phyloP scores from a whole-genome alignment of 129 eudicot species.

The Deinandra increscens region DNA sequence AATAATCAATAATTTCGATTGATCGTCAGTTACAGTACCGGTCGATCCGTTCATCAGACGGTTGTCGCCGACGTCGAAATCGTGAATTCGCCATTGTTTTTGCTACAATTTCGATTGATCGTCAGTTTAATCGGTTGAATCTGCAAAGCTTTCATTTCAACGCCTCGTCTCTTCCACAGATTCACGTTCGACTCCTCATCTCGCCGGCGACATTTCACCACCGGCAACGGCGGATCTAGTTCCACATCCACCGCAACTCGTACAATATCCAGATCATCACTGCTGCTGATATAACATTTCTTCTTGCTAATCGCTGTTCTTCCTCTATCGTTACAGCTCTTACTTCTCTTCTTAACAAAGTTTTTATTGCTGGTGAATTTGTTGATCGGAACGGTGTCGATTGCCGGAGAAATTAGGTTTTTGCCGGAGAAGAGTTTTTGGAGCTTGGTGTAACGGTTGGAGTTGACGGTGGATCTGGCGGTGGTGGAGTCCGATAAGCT shows the following conservation, averaged over 20 bases:
- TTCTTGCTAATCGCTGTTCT: conserved; percentile 3
- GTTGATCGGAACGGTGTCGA: conserved; percentile 14
- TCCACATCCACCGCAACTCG: conserved; percentile 38
- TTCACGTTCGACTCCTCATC: conserved; percentile 33
- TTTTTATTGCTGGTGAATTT: conserved; percentile 7
- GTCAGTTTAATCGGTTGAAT: conserved; percentile 47
- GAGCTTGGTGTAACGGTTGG: too few species aligned
- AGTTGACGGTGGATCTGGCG: conserved; percentile 19
- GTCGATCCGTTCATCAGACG: not conserved
- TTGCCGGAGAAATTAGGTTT: too few species aligned
- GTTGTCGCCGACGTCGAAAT: conserved; percentile 14
- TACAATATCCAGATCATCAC: conserved; percentile 19
- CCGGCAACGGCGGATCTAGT: conserved; percentile 90
- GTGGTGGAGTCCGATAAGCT: conserved; percentile 20
- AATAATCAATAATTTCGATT: conserved; percentile 13
- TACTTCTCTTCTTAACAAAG: conserved; percentile 27
- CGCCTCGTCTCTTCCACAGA: conserved; percentile 62
- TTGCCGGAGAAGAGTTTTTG: too few species aligned
- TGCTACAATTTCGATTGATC: conserved; percentile 5
- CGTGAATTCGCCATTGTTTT: not conserved
- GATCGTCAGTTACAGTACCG: not conserved
- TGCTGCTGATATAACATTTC: not conserved
- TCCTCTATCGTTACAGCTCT: conserved; percentile 28
- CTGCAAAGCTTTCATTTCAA: too few species aligned
- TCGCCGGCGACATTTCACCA: conserved; percentile 46